Conservation (phyloP, 129 eudicot species). For the Daucus carota region DNA sequence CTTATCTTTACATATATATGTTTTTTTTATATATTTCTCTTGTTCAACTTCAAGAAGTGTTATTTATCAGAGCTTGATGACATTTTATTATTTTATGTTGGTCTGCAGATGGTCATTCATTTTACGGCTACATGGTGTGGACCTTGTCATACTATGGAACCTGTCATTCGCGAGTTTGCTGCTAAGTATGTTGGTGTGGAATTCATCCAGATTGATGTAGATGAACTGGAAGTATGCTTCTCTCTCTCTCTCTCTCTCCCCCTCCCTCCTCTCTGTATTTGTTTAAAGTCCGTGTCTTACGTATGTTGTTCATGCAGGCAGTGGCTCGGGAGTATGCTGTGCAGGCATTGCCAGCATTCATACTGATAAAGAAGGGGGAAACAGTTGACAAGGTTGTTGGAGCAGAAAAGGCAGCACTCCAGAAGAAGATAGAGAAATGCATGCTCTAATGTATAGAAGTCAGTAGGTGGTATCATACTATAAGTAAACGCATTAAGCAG, state of each 20-base stretch:
- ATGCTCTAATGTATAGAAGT: constrained; percentile 19
- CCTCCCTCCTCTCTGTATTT: no score
- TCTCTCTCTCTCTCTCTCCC: no score
- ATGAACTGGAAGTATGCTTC: constrained; percentile 53
- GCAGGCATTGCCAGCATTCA: constrained; percentile 71
- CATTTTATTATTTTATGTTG: no score
- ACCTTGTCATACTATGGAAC: constrained; percentile 67
- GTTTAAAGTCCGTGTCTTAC: no score
- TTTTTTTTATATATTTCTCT: no score
- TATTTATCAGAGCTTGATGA: neutral
- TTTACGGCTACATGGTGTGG: constrained; percentile 90
- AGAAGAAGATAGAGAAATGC: constrained; percentile 63
- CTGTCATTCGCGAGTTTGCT: constrained; percentile 48
- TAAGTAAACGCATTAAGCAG: neutral
- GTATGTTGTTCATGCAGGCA: constrained; percentile 28
- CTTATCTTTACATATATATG: no score
- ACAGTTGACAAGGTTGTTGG: no score
- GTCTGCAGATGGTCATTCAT: constrained; percentile 57
- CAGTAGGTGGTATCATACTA: neutral
- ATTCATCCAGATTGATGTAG: constrained; percentile 78
- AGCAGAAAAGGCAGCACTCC: constrained; percentile 51
- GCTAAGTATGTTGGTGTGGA: constrained; percentile 56
- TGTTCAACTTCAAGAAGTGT: no score
- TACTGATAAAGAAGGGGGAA: constrained; percentile 45
- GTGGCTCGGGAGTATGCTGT: constrained; percentile 61